Evolutionary conservation across 2,329 filamentous ascomycete genomes (phyloP), one percentile per base, ranked within the genome.

Genomic region (Pezicula neosporulosa): DNA sequence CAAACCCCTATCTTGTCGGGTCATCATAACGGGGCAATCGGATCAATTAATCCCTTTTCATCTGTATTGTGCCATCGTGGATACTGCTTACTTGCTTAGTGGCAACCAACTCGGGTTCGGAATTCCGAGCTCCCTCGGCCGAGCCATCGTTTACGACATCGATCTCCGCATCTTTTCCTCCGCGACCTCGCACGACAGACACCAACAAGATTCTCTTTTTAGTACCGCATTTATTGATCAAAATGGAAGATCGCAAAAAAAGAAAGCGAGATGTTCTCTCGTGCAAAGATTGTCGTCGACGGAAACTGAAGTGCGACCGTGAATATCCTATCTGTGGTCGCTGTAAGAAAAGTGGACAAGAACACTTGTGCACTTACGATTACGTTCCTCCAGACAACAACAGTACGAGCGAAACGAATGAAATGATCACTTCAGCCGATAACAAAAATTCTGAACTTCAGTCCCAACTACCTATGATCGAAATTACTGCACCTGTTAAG

Each of bases 261-360:
- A 28, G 39, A n/a, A 49, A 49, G 24, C 48, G 48, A 15, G 38
- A 36, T 19, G 36, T 50, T 10, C 38, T 50, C 3, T 43, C 36
- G 13, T 50, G 48, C 18, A 28, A 27, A 13, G 48, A 50, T 15
- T 50, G 48, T 33, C 41, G 48, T 13, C 48, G 48, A 33, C 41
- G 48, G 19, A 50, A 50, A 21, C n/a, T 50, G n/a, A 50, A 50
- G 28, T 50, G 48, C 18, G 48, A 50, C 37, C 48, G 48, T 28
- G 10, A 39, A 21, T 18, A 45, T n/a, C 48, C 48, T 15, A 21
- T 35, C 4, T 50, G 48, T 45, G 35, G 44, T 24, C 44, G 44
- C 19, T 50, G 41, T 12, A 30, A 36, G 16, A 15, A 36, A 12
- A 6, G 18, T 41, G 48, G 43, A 19, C 16, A 28, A 16, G 36